These are phyloP conservation scores for Boletales sp. DNA, from an alignment of 768 basidiomycete species.

Conservation along the genomic window DNA sequence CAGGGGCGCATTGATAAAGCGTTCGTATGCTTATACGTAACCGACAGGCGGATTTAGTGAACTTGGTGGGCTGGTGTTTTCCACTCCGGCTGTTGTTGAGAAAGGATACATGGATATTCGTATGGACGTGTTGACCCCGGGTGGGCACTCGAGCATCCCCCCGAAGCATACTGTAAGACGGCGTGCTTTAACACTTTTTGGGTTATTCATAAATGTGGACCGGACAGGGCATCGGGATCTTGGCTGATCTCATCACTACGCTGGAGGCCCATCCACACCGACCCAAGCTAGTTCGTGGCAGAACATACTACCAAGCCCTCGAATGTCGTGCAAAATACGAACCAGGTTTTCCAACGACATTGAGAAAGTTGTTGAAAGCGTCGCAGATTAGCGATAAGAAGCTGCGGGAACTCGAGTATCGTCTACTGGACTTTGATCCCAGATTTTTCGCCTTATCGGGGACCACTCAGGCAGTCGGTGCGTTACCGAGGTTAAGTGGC, in stretches of 20 bases:
- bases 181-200: not conserved
- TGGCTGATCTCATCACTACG: conserved; percentile 43
- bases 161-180: conserved; percentile 46
- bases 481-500: not conserved
- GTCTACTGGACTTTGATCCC: conserved; percentile 21
- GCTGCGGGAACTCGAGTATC: conserved; percentile 10
- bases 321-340: conserved; percentile 42
- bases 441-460: conserved; percentile 16
- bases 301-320: conserved; percentile 31
- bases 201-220: not conserved
- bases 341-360: conserved; percentile 27
- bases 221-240: conserved; percentile 45
- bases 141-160: conserved; percentile 55
- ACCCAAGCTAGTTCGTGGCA: conserved; percentile 27
- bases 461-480: conserved; percentile 28
- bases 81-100: conserved; percentile 33
- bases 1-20: not conserved
- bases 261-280: conserved; percentile 44
- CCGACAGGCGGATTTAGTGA: conserved; percentile 27
- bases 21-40: not conserved
- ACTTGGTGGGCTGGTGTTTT: conserved; percentile 29
- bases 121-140: conserved; percentile 42
- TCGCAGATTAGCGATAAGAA: conserved; percentile 22
- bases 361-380: conserved; percentile 19
- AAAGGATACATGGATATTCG: conserved; percentile 43